Evolutionary conservation across 495 filamentous ascomycete genomes (phyloP).

Genomic region (Aeminium ludgeri): DNA sequence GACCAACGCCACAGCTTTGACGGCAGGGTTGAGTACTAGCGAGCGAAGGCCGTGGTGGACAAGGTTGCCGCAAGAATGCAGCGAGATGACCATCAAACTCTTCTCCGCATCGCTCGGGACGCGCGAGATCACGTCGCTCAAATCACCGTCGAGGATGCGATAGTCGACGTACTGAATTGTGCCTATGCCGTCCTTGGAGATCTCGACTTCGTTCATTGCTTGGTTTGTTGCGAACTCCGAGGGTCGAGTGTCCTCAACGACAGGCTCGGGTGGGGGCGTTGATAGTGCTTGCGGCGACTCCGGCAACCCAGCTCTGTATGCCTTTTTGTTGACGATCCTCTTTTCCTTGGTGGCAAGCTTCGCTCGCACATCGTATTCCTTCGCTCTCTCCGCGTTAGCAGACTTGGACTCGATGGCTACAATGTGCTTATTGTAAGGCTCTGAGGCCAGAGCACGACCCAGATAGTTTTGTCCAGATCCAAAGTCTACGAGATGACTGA

Average conservation of each 20-base stretch:
- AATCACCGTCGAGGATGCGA: slow-evolving; percentile 32
- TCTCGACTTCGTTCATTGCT: slow-evolving; percentile 25
- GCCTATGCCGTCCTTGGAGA: slow-evolving; percentile 14
- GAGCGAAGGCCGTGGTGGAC: slow-evolving; percentile 88
- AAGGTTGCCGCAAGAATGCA: slow-evolving; percentile 93
- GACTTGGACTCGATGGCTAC: slow-evolving; percentile 80
- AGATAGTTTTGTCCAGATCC: slow-evolving; percentile 94
- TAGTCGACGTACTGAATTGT: slow-evolving; percentile 38
- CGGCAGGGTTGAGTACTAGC: slow-evolving; percentile 60
- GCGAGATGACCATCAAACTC: slow-evolving; percentile 70
- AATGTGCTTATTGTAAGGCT: slow-evolving; percentile 71
- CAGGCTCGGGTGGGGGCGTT: slow-evolving; percentile 6
- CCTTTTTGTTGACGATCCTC: slow-evolving; percentile 59
- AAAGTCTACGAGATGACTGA: slow-evolving; percentile 88
- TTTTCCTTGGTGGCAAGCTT: slow-evolving; percentile 50
- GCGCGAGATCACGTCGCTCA: slow-evolving; percentile 20
- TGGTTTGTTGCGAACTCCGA: slow-evolving; percentile 11
- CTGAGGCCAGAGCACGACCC: slow-evolving; percentile 65
- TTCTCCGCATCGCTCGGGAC: slow-evolving; percentile 15
- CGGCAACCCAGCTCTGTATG: slow-evolving; percentile 33
- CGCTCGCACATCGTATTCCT: slow-evolving; percentile 61
- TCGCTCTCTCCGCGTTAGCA: slow-evolving; percentile 70
- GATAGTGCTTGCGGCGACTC: not conserved
- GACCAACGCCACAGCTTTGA: slow-evolving; percentile 79
- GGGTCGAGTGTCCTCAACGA: not conserved